Percentiles rank a stretch among this genome's conserved stretches.
Conservation (phyloP, 139 green algal species). For the Tetradesmus obliquus region DNA sequence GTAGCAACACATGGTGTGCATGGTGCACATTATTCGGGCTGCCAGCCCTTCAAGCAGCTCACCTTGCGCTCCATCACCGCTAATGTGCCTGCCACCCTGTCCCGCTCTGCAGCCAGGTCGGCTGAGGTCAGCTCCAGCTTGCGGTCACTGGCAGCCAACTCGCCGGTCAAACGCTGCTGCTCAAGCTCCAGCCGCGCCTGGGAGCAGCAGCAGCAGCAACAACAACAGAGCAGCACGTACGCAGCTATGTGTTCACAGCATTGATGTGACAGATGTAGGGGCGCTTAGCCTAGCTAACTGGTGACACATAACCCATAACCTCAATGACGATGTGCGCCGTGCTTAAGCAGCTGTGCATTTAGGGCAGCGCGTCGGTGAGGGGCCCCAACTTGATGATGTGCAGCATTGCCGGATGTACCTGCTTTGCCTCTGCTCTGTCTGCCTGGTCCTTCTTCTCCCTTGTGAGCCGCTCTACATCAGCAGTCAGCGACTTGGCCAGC, state of each 20-base stretch:
- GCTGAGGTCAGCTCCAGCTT: constrained; percentile 31
- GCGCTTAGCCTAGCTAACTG: too few species aligned
- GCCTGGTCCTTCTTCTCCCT: constrained; percentile 26
- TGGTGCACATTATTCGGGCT: not conserved
- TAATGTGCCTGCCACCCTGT: not conserved
- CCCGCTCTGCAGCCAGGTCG: constrained; percentile 34
- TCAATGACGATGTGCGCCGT: too few species aligned
- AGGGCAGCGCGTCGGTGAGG: too few species aligned
- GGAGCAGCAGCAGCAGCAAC: not conserved
- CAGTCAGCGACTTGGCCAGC: constrained; percentile 4
- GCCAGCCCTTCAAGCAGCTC: not conserved
- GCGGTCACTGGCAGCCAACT: constrained; percentile 11
- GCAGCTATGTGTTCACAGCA: not conserved
- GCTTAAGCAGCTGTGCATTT: too few species aligned
- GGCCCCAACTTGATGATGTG: not conserved
- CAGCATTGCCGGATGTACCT: not conserved
- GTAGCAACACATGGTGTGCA: not conserved
- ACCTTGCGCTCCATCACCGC: constrained; percentile 44
- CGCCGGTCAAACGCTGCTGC: constrained; percentile 26
- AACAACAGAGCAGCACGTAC: not conserved
- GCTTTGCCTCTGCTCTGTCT: constrained; percentile 18
- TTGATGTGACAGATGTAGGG: not conserved
- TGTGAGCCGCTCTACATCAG: constrained; percentile 30
- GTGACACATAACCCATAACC: too few species aligned
- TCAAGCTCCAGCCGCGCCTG: constrained; percentile 44